Evolutionary conservation across 2,329 filamentous ascomycete genomes (phyloP), one percentile per base, ranked within the genome.

Genomic region (Botrytis sinoallii): DNA sequence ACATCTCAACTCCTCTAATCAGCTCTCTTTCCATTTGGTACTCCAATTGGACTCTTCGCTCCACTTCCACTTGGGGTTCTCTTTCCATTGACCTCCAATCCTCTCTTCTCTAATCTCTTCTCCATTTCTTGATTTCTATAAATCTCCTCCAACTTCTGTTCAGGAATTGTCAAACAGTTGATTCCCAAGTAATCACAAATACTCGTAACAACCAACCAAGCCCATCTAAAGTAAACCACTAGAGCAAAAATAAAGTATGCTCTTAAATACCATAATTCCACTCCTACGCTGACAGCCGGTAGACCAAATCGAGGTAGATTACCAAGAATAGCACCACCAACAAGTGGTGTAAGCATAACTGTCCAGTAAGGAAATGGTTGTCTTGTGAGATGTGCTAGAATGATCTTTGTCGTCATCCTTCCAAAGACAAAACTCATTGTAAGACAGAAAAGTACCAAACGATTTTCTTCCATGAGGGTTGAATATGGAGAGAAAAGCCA

Each of bases 341-440:
- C 88, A 57, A 99, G 90, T 12, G 96, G 96, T 48, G 89, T 90
- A 55, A 98, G 87, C 88, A 98, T 93, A 67, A 96, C 88, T 18
- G 96, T 98, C 94, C 95, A 98, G 87, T 93, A 97, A 1, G 96
- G 96, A 84, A 98, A 99, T 5, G 95, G 93, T 82, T 98, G 96
- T 76, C 90, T 90, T 2, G 96, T 96, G 70, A 99, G 86, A 83
- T 99, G 96, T 4, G 96, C 95, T 29, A 99, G 90, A 81, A 99
- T 99, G 83, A 98, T 98, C 86, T 98, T 99, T 57, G 96, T 99
- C 0, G 96, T 98, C 91, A 99, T 94, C 78, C 96, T 92, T 52
- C 96, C 96, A 82, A 99, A 98, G 74, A 98, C 96, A 79, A 98
- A 95, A n/a, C 93, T 93, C 87, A 98, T 92, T 74, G 93, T 97